Conservation (phyloP, 2,329 filamentous ascomycete genomes). For the Colletotrichum viniferum region DNA sequence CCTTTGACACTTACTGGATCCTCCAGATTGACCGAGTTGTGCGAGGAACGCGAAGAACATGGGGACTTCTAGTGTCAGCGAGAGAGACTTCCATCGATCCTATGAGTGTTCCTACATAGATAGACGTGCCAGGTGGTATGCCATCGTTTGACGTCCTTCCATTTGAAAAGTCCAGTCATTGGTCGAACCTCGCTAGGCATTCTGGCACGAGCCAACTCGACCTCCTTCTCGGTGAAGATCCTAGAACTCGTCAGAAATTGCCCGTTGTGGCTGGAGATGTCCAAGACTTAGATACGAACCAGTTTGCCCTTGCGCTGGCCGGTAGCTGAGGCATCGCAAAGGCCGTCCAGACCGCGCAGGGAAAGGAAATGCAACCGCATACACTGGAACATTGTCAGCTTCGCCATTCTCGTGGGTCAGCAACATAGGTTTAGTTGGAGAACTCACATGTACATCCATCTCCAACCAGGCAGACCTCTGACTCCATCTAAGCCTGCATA, state of each 20-base stretch:
- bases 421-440: background rate
- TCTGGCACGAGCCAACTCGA: slow-evolving; percentile 24
- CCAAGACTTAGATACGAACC: slow-evolving; percentile 2
- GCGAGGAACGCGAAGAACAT: slow-evolving; percentile 26
- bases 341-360: slow-evolving; percentile 28
- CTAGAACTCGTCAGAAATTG: background rate
- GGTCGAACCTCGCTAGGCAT: slow-evolving; percentile 28
- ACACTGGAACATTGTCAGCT: slow-evolving; percentile 13
- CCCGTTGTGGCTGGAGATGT: too few species aligned
- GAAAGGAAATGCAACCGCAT: slow-evolving; percentile 29
- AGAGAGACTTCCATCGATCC: background rate
- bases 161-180: slow-evolving; percentile 30
- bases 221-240: slow-evolving; percentile 28
- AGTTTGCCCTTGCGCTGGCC: slow-evolving; percentile 27
- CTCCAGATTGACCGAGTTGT: slow-evolving; percentile 26
- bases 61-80: slow-evolving; percentile 16
- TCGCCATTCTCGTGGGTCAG: background rate
- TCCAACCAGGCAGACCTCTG: slow-evolving; percentile 26
- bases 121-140: slow-evolving; percentile 33
- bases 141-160: slow-evolving; percentile 32
- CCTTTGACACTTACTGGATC: slow-evolving; percentile 24
- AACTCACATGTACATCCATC: slow-evolving; percentile 32
- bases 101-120: slow-evolving; percentile 21
- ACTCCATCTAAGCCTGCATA: slow-evolving; percentile 24
- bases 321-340: slow-evolving; percentile 31